Evolutionary conservation across 805 yeast species (phyloP).

Genomic region (Metschnikowia similis): DNA sequence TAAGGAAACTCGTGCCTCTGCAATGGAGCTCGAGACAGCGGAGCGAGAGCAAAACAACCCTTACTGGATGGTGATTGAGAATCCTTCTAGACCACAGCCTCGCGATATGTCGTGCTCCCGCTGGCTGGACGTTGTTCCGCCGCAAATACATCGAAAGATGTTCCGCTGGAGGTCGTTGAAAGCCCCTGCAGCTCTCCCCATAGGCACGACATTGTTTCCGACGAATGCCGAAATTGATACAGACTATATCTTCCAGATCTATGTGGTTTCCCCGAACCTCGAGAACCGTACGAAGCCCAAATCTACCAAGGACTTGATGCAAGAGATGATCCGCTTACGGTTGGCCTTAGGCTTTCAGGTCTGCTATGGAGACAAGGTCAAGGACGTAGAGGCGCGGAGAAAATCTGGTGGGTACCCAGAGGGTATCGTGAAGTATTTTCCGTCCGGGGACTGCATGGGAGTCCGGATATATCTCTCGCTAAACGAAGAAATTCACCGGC

Average conservation of each 20-base stretch:
- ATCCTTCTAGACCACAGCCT: slow-evolving; percentile 63
- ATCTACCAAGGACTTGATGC: slow-evolving; percentile 55
- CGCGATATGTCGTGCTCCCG: slow-evolving; percentile 34
- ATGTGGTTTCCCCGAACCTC: slow-evolving; percentile 66
- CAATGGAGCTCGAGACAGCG: slow-evolving; percentile 8
- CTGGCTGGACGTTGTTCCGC: slow-evolving; percentile 90
- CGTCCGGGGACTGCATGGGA: slow-evolving; percentile 44
- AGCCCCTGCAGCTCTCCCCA: slow-evolving; percentile 90
- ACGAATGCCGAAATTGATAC: slow-evolving; percentile 59
- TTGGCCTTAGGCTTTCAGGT: slow-evolving; percentile 87
- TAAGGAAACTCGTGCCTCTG: slow-evolving; percentile 10
- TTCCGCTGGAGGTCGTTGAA: slow-evolving; percentile 92
- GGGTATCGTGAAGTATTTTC: slow-evolving; percentile 54
- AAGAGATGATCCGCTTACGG: slow-evolving; percentile 83
- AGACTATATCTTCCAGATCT: slow-evolving; percentile 77
- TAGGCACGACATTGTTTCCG: slow-evolving; percentile 77
- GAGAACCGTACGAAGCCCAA: slow-evolving; percentile 50
- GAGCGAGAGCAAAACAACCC: slow-evolving; percentile 14
- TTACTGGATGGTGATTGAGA: slow-evolving; percentile 40
- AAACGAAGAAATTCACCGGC: slow-evolving; percentile 81
- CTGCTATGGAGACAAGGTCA: slow-evolving; percentile 68
- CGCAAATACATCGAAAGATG: slow-evolving; percentile 55
- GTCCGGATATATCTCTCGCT: slow-evolving; percentile 69
- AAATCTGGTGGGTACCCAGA: slow-evolving; percentile 51
- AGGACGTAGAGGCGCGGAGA: slow-evolving; percentile 58